Evolutionary conservation across 2,329 filamentous ascomycete genomes (phyloP), one percentile per base, ranked within the genome.

Genomic region (Lachnellula cervina): DNA sequence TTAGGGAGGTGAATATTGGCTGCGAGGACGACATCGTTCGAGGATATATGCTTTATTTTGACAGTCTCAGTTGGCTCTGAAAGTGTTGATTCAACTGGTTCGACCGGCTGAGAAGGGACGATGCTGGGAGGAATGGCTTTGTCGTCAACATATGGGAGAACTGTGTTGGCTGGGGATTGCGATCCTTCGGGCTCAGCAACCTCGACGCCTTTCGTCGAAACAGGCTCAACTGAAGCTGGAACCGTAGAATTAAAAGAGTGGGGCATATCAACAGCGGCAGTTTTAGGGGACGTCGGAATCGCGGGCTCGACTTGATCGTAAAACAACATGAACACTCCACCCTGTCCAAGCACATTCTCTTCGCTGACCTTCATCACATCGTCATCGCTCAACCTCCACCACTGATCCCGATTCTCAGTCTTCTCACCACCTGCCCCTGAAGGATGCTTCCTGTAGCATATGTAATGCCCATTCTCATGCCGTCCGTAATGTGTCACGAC

Each of bases 401-500:
- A 97, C 57, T 83, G 80, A 61, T 67, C 62, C 37, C 63, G 63
- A 21, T 68, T 64, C 6, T 56, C 57, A 45, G 63, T 54, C 6
- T 65, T 66, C 32, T 71, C 68, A 5, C 61, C 61, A n/a, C 60
- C 68, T 3, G 42, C 19, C 7, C 54, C 46, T 17, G 50, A 25
- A 42, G 82, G 78, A 66, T 90, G 86, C 66, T 87, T 89, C 51
- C 90, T 82, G 71, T 94, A 96, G 69, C 90, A 96, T 40, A 97
- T 85, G 65, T 99, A 97, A 73, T 99, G 94, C 0, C 94, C 94
- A 65, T 96, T 96, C 59, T 97, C 91, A 70, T 97, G 94, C 34
- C 88, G 80, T 4, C 94, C 94, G 59, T 88, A 89, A 69, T 97
- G 94, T 1, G 90, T 94, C 9, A 97, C 82, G 0, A 93, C 88